phyloP scores from a whole-genome alignment of 306 rosid genomes.

The Parietaria judaica region DNA sequence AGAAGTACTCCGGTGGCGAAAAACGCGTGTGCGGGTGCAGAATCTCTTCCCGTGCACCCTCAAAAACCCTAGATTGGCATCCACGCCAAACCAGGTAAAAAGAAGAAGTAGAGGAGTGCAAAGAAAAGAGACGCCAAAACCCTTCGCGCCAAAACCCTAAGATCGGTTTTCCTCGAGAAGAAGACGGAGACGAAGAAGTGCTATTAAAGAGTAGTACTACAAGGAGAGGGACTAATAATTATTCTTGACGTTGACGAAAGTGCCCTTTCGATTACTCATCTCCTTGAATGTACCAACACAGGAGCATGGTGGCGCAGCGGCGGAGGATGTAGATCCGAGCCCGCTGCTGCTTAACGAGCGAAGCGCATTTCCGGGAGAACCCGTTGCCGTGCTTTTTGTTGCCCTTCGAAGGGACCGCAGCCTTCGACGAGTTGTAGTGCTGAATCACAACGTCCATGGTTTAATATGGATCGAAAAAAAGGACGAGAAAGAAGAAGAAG shows the following conservation, averaged over 20 bases:
- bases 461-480: not conserved
- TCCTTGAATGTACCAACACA: slow-evolving; percentile 90
- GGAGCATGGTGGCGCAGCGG: slow-evolving; percentile 93
- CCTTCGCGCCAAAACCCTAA: not conserved
- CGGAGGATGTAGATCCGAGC: slow-evolving; percentile 84
- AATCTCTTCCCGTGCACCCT: slow-evolving; percentile 25
- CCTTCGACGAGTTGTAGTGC: slow-evolving; percentile 22
- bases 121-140: slow-evolving; percentile 12
- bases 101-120: slow-evolving; percentile 19
- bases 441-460: slow-evolving; percentile 38
- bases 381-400: slow-evolving; percentile 26
- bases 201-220: not conserved
- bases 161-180: too few relatives aligned
- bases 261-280: slow-evolving; percentile 39
- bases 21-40: slow-evolving; percentile 20
- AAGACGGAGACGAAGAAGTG: not conserved
- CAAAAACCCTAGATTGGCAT: slow-evolving; percentile 32
- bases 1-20: slow-evolving; percentile 21
- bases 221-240: not conserved
- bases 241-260: not conserved
- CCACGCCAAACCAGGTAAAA: slow-evolving; percentile 28
- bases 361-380: slow-evolving; percentile 56
- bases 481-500: slow-evolving; percentile 15
- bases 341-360: slow-evolving; percentile 76
- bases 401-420: slow-evolving; percentile 20